Conservation (phyloP, 495 filamentous ascomycete genomes). For the Xylaria cubensis region DNA sequence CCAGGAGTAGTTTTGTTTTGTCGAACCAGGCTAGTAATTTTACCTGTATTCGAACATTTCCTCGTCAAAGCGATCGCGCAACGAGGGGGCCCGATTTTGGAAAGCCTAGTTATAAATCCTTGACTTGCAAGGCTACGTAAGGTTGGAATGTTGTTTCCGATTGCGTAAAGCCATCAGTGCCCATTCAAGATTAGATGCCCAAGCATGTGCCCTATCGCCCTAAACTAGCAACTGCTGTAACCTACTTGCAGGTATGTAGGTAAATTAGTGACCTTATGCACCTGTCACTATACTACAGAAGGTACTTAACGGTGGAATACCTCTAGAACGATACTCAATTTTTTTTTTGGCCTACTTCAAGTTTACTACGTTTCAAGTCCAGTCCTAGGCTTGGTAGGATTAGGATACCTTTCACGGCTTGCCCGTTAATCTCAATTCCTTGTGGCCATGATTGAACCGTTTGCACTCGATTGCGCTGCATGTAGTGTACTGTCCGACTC, state of each 20-base stretch:
- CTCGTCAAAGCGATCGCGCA: neutral
- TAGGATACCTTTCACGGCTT: neutral
- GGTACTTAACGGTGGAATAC: neutral
- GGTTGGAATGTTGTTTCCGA: conserved; percentile 18
- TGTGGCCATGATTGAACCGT: neutral
- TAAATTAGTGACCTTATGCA: neutral
- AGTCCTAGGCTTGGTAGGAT: neutral
- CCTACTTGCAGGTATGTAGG: neutral
- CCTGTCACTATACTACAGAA: neutral
- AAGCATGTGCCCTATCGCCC: conserved; percentile 5
- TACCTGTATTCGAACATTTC: neutral
- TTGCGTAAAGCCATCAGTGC: conserved; percentile 18
- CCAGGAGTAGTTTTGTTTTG: neutral
- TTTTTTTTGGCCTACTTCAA: too few relatives aligned
- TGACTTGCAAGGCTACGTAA: conserved; percentile 16
- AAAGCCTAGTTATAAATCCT: neutral
- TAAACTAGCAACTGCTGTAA: neutral
- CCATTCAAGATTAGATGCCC: conserved; percentile 19
- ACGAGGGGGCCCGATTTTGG: neutral
- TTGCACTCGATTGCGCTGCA: neutral
- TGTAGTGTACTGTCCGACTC: neutral
- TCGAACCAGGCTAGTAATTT: neutral
- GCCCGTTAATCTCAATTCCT: neutral
- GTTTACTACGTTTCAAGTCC: neutral
- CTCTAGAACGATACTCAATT: too few relatives aligned